phyloP scores from a whole-genome alignment of 306 rosid genomes.

The Canavalia gladiata region DNA sequence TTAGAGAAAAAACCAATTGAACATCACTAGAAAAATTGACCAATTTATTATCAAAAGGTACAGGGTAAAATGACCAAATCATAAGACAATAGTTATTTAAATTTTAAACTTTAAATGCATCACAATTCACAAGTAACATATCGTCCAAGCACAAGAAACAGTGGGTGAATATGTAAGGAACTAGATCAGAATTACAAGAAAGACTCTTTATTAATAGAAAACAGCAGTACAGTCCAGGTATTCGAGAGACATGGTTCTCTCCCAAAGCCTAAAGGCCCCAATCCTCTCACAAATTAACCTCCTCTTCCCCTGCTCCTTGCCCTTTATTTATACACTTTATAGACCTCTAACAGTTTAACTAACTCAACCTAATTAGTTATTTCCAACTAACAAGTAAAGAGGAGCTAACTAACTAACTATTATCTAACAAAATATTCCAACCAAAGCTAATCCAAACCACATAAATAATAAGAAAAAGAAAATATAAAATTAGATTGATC shows the following conservation, averaged over 20 bases:
- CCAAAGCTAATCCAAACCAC: slow-evolving; percentile 31
- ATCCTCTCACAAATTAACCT: too few relatives aligned
- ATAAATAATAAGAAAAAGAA: slow-evolving; percentile 35
- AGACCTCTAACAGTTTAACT: too few relatives aligned
- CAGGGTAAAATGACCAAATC: slow-evolving; percentile 28
- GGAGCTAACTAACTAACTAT: too few relatives aligned
- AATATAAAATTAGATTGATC: slow-evolving; percentile 31
- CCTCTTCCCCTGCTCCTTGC: too few relatives aligned
- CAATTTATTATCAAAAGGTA: slow-evolving; percentile 21
- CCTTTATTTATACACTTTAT: too few relatives aligned
- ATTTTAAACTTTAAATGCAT: neutral
- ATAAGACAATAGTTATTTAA: neutral
- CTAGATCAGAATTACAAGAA: too few relatives aligned
- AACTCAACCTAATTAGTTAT: too few relatives aligned
- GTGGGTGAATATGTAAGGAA: neutral
- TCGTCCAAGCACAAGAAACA: slow-evolving; percentile 36
- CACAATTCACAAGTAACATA: slow-evolving; percentile 26
- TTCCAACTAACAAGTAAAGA: too few relatives aligned
- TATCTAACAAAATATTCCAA: neutral
- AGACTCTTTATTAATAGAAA: too few relatives aligned
- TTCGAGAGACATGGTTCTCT: too few relatives aligned
- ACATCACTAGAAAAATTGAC: slow-evolving; percentile 21
- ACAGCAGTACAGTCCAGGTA: too few relatives aligned
- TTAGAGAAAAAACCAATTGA: slow-evolving; percentile 9
- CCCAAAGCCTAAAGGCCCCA: too few relatives aligned